Evolutionary conservation across 345 rosid species (phyloP), one percentile per base, ranked within the genome.

Genomic region (Eucalyptus sp.): DNA sequence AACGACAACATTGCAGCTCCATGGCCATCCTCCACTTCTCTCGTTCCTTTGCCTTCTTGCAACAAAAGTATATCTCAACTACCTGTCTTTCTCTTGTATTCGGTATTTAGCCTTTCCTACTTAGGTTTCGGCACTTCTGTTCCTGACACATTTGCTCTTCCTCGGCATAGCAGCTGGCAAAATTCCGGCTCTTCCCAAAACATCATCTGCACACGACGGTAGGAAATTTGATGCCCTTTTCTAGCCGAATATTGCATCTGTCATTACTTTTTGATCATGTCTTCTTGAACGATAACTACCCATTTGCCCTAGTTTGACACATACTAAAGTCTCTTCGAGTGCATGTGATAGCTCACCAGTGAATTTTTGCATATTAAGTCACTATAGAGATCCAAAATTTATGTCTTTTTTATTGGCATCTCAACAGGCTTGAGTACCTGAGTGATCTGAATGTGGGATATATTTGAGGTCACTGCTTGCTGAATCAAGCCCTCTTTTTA

Each of bases 1-100:
- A 94, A 94, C 64, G 96, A 94, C 89, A 93, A 93, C 90, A 93
- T 94, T 89, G 93, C 92, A 87, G 96, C 95, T 49, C 94, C 92
- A 18, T 93, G 95, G 95, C 95, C 96, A 1, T 90, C 94, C 3
- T 92, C 95, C 4, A 85, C 90, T 33, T 91, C 94, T 60, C 89
- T 87, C 37, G 12, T 90, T 87, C 87, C 91, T 37, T 86, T 91
- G 24, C 89, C 94, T 68, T 91, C 93, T 22, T 94, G 96, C 92
- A 94, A 93, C 81, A 92, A 92, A 94, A 92, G 96, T 94, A 94
- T 33, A 5, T 83, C 46, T 33, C 29, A 58, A 8, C 54, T 64
- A 71, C 64, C 18, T 13, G 13, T 37, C 56, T n/a, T 58, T 68
- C 50, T 58, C 29, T 54, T 9, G 49, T 48, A 31, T 11, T 58